Evolutionary conservation across 148 eudicot species (phyloP), one percentile per base, ranked within the genome.

Genomic region (Fagopyrum homotropicum): DNA sequence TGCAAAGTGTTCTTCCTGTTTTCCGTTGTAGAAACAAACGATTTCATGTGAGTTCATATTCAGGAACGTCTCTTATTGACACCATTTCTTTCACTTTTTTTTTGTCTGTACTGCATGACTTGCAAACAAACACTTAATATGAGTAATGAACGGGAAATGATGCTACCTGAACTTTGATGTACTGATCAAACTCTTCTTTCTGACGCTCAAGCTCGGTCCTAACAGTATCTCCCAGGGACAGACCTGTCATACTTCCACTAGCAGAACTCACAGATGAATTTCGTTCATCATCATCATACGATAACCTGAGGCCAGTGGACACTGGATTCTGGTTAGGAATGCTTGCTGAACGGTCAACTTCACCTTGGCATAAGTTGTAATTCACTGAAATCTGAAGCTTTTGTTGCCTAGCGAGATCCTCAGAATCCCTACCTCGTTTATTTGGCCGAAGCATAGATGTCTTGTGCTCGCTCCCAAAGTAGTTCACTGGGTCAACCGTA

Each of bases 201-300:
- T 95, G 98, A 74, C 83, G 80, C 77, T 89, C 92, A 75, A 94
- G 84, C 79, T 88, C 98, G 73, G 82, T 80, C 80, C 83, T 86
- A 52, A 90, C 68, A 72, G 85, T 87, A 75, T 86, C 91, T 57
- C 86, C 86, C 45, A 91, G 82, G 19, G 94, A 84, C 77, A 82
- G 71, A 45, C 72, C 90, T 1, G 84, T 81, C 86, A 95, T 85
- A 73, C 97, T 88, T 79, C 93, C 96, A 78, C 93, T 85, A n/a
- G 89, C 89, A 79, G 96, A 95, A 15, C 96, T 90, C 48, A 92
- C 88, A 57, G 98, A 92, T 16, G 97, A 95, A 81, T 95, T 94
- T 76, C 82, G 96, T 78, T 90, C 98, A 75, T 94, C 96, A 14
- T 94, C 97, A 74, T 95, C 98, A 72, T 92, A 95, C 7, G 97